phyloP scores from a whole-genome alignment of 768 basidiomycete species.

The Daedalea quercina region DNA sequence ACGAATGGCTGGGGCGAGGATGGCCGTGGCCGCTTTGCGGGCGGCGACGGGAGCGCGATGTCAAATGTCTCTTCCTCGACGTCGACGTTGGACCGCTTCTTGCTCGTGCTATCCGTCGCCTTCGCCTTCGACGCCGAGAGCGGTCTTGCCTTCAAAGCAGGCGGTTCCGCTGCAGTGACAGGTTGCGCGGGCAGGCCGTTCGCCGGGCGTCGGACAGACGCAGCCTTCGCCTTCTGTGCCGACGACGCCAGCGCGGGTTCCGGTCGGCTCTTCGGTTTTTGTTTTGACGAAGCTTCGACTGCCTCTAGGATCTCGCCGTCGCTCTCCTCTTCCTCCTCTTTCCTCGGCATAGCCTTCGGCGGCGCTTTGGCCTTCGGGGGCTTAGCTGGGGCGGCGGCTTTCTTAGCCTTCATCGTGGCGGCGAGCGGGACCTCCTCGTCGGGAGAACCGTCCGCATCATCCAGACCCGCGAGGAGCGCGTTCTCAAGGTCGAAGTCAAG shows the following conservation, averaged over 20 bases:
- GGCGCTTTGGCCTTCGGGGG: not conserved
- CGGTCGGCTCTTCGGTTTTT: not conserved
- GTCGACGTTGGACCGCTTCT: conserved; percentile 12
- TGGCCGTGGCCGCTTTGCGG: conserved; percentile 10
- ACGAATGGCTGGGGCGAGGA: conserved; percentile 1
- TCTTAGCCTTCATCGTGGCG: conserved; percentile 13
- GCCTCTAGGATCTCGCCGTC: conserved; percentile 19
- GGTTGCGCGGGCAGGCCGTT: not conserved
- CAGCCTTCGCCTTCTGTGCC: conserved; percentile 1
- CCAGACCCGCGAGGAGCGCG: conserved; percentile 1
- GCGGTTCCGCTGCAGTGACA: not conserved
- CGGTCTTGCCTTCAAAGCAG: not conserved
- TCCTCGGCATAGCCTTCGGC: conserved; percentile 1
- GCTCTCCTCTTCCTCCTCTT: conserved; percentile 21
- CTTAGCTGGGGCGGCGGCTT: not conserved
- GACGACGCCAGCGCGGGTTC: not conserved
- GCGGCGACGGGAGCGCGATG: conserved; percentile 6
- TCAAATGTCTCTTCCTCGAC: conserved; percentile 8
- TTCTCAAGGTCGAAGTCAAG: not conserved
- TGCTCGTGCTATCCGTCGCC: conserved; percentile 6
- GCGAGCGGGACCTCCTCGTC: conserved; percentile 42
- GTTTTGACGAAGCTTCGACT: conserved; percentile 3
- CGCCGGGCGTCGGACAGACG: not conserved
- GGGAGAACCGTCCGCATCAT: conserved; percentile 13
- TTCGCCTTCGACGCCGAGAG: not conserved